phyloP scores from a whole-genome alignment of 108 stramenopile species.

The Discostella pseudostelligera region DNA sequence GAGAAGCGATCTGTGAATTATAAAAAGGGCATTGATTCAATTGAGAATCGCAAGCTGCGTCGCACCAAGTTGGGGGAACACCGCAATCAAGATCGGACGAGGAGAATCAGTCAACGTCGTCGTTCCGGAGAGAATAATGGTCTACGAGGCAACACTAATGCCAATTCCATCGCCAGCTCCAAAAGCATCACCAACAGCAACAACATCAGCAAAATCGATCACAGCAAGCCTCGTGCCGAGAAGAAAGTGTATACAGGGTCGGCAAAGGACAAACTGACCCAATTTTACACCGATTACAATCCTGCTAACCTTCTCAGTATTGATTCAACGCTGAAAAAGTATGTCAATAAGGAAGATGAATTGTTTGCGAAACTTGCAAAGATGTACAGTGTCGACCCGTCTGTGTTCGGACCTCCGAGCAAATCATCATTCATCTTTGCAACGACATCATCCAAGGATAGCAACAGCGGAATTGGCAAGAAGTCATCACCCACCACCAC shows the following conservation, averaged over 20 bases:
- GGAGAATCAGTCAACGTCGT: background rate
- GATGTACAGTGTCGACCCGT: background rate
- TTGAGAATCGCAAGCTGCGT: background rate
- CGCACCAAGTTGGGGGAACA: too few relatives aligned
- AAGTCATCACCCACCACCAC: too few relatives aligned
- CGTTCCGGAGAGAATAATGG: too few relatives aligned
- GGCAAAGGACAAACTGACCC: constrained; percentile 7
- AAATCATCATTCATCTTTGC: background rate
- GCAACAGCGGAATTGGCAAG: too few relatives aligned
- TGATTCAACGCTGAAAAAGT: constrained; percentile 6
- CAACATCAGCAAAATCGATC: too few relatives aligned
- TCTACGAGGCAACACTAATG: too few relatives aligned
- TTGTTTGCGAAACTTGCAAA: constrained; percentile 11
- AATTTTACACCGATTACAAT: constrained; percentile 15
- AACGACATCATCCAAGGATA: background rate
- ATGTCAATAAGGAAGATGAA: constrained; percentile 5
- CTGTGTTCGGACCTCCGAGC: background rate
- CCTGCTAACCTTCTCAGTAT: background rate
- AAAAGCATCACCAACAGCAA: too few relatives aligned
- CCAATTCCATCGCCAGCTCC: too few relatives aligned
- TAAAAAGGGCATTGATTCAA: background rate
- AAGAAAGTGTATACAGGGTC: background rate
- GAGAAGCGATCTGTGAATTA: background rate
- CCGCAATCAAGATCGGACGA: too few relatives aligned
- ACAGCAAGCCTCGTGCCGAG: background rate